Conservation (phyloP, 2,329 filamentous ascomycete species). For the Pestalotiopsis sp. region DNA sequence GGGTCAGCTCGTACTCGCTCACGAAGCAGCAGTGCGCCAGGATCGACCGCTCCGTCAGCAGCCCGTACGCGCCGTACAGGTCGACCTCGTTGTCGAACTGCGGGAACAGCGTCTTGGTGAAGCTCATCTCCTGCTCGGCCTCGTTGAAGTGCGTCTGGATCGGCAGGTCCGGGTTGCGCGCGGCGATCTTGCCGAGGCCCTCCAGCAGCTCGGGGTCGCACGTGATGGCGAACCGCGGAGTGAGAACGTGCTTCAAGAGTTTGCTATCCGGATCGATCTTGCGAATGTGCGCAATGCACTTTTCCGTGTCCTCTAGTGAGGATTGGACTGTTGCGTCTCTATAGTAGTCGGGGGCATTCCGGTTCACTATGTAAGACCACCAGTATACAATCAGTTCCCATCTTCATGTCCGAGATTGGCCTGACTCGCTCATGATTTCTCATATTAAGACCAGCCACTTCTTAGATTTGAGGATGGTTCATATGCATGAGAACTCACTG, state of each 20-base stretch:
- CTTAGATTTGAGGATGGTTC: neutral
- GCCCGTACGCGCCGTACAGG: slow-evolving; percentile 57
- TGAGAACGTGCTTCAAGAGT: slow-evolving; percentile 54
- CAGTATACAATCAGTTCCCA: neutral
- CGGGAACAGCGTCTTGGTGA: slow-evolving; percentile 59
- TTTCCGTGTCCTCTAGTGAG: slow-evolving; percentile 51
- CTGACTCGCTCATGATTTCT: no score
- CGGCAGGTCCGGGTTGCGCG: slow-evolving; percentile 48
- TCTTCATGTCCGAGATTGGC: neutral
- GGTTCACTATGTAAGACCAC: slow-evolving; percentile 39
- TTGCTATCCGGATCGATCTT: slow-evolving; percentile 43
- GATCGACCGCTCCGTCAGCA: slow-evolving; percentile 59
- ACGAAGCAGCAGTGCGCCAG: slow-evolving; percentile 70
- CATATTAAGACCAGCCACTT: neutral
- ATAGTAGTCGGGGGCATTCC: slow-evolving; percentile 58
- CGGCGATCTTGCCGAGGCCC: slow-evolving; percentile 58
- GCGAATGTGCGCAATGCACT: slow-evolving; percentile 51
- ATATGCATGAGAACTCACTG: slow-evolving; percentile 28
- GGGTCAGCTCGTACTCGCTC: slow-evolving; percentile 55
- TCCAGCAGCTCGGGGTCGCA: slow-evolving; percentile 57
- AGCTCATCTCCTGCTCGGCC: slow-evolving; percentile 60
- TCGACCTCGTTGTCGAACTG: slow-evolving; percentile 59
- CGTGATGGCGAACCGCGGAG: slow-evolving; percentile 64
- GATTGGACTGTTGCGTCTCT: slow-evolving; percentile 47
- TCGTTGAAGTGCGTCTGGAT: slow-evolving; percentile 73